A percentile compares a stretch with the other conserved stretches of the same genome.
These are phyloP conservation scores for Hypoxylon sp. DNA, from an alignment of 2,329 filamentous ascomycete genomes.

Conservation along the genomic window DNA sequence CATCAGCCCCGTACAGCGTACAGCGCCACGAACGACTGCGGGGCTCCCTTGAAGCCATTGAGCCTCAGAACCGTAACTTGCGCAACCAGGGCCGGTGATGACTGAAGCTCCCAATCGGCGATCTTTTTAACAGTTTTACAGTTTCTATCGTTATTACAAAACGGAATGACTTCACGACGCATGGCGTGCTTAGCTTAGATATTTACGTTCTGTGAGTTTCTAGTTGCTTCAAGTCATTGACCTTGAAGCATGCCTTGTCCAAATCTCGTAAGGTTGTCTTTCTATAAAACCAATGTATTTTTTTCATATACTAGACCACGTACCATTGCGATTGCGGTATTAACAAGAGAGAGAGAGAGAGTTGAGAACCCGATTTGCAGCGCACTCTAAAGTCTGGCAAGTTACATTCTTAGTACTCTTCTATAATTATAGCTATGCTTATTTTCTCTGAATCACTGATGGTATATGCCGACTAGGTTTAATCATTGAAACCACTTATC, in stretches of 20 bases:
- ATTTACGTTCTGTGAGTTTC: too few relatives aligned
- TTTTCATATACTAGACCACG: background rate
- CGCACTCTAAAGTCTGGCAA: too few relatives aligned
- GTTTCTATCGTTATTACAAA: conserved; percentile 7
- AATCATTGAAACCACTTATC: too few relatives aligned
- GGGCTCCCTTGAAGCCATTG: background rate
- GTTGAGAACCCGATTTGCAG: too few relatives aligned
- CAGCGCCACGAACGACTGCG: background rate
- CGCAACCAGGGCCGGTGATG: background rate
- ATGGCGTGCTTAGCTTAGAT: too few relatives aligned
- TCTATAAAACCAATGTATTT: background rate
- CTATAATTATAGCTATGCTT: too few relatives aligned
- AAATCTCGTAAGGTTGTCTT: background rate
- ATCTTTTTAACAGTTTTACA: background rate
- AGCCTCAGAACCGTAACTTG: background rate
- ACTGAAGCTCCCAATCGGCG: background rate
- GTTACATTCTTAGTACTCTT: too few relatives aligned
- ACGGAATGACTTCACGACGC: too few relatives aligned
- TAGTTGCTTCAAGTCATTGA: background rate
- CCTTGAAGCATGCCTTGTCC: background rate
- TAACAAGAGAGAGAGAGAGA: too few relatives aligned
- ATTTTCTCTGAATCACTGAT: too few relatives aligned
- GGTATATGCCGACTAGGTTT: too few relatives aligned
- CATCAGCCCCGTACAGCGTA: conserved; percentile 11
- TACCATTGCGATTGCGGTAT: background rate